A percentile compares a stretch with the other conserved stretches of the same genome.
Evolutionary conservation across 768 basidiomycete genomes (phyloP).

Genomic region (Amanita brunnescens): DNA sequence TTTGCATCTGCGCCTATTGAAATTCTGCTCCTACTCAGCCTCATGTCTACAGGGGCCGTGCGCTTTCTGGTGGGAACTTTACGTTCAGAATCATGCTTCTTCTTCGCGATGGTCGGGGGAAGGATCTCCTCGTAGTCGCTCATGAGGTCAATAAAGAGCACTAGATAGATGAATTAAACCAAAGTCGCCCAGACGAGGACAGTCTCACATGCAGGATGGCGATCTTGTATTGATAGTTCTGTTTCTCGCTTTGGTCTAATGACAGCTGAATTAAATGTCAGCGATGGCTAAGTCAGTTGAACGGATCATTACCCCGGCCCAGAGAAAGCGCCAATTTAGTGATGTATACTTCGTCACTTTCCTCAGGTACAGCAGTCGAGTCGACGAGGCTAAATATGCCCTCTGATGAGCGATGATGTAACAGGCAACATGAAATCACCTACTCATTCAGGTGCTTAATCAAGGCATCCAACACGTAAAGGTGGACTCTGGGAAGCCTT

Average conservation of each 20-base stretch:
- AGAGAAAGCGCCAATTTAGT: constrained; percentile 84
- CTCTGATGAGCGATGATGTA: constrained; percentile 3
- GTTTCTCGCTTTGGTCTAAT: constrained; percentile 78
- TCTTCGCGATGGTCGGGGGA: constrained; percentile 74
- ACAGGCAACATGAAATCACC: constrained; percentile 16
- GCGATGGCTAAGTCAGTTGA: constrained; percentile 4
- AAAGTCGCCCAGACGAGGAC: neutral
- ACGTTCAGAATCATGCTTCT: constrained; percentile 83
- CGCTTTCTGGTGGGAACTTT: constrained; percentile 78
- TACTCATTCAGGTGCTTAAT: constrained; percentile 70
- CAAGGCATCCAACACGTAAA: constrained; percentile 72
- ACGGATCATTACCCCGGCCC: constrained; percentile 55
- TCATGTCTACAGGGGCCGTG: constrained; percentile 83
- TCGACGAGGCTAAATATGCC: constrained; percentile 49
- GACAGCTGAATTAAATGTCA: constrained; percentile 40
- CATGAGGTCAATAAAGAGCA: constrained; percentile 80
- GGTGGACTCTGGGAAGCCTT: constrained; percentile 67
- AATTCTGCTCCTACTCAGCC: constrained; percentile 70
- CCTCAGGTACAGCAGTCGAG: constrained; percentile 52
- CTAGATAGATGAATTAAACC: constrained; percentile 24
- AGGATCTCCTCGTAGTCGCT: constrained; percentile 66
- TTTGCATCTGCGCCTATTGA: constrained; percentile 62
- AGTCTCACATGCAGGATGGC: constrained; percentile 61
- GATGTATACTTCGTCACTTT: constrained; percentile 70
- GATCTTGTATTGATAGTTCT: constrained; percentile 83